These are phyloP conservation scores for Cymbopogon flexuosus DNA, from an alignment of 202 grass and related monocot genomes.

Conservation along the genomic window DNA sequence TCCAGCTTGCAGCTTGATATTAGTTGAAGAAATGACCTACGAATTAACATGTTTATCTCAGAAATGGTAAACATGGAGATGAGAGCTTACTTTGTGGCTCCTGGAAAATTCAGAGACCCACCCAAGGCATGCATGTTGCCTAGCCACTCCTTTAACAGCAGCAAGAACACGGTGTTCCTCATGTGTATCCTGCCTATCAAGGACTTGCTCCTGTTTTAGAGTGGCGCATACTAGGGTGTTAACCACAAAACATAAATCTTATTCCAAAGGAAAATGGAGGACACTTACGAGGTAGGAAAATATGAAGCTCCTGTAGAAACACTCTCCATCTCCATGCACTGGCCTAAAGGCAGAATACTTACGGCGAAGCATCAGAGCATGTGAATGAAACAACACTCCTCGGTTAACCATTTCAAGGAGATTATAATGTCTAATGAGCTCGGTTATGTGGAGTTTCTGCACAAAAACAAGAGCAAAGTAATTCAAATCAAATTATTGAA, in stretches of 20 bases:
- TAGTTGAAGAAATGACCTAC: conserved; percentile 20
- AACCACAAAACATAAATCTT: conserved; percentile 8
- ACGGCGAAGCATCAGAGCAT: neutral
- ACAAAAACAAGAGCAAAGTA: conserved; percentile 4
- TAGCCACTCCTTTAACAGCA: conserved; percentile 26
- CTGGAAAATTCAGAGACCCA: conserved; percentile 8
- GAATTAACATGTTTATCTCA: neutral
- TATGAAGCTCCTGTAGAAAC: conserved; percentile 54
- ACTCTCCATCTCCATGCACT: conserved; percentile 35
- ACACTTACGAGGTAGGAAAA: conserved; percentile 42
- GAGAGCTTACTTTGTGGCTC: conserved; percentile 18
- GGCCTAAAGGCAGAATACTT: conserved; percentile 22
- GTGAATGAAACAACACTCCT: neutral
- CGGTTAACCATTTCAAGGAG: neutral
- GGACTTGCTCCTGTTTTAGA: conserved; percentile 41
- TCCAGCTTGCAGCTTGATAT: neutral
- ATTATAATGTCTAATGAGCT: neutral
- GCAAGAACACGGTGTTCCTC: conserved; percentile 34
- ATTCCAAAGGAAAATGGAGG: conserved; percentile 7
- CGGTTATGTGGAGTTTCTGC: conserved; percentile 9
- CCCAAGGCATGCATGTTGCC: neutral
- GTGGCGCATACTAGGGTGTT: neutral
- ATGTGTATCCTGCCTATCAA: conserved; percentile 35
- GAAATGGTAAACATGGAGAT: neutral
- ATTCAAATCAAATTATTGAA: conserved; percentile 9